Base-by-base conservation (phyloP, 306 rosid species). In the Luffa aegyptiaca region DNA sequence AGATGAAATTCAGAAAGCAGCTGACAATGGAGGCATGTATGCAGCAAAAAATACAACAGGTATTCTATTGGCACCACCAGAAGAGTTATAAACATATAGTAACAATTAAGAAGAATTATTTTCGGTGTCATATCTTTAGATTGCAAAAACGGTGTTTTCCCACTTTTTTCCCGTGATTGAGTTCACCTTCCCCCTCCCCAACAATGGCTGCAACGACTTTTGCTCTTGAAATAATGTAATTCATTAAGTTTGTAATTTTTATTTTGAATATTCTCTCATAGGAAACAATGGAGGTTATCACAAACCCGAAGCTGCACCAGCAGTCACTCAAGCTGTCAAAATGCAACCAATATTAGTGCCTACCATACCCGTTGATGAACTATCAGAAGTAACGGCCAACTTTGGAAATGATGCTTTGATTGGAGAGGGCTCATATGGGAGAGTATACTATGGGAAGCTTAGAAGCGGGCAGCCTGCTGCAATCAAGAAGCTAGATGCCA, bases 31-130 rank as follows among this genome's bases (percentile, higher is more conserved):
- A 84, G 72, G 72, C 80, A 77, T 45, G 53, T 83, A 58, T 75
- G 79, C 71, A 68, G 83, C 82, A 58, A 81, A 21, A 83, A 73
- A 86, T 77, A 71, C 88, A 20, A 53, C 85, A 39, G 93, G 96
- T 93, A 86, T 17, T 51, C 79, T 53, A 17, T 33, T 74, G 16
- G 62, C 46, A 48, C 42, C 42, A 26, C 13, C 12, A 49, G 13
- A 73, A 33, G 56, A 49, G 59, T 74, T 51, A 2, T 3, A 59
- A 65, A 58, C 35, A 5, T 41, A 20, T 57, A 35, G 20, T 56
- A 58, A 21, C 21, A n/a, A 55, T 35, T 75, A 56, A 9, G 57
- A 59, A 12, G 42, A n/a, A n/a, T 20, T 45, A 3, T 41, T 41
- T 59, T 46, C 6, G 8, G 39, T 76, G 55, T n/a, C 80, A n/a